Percentiles rank a stretch among this genome's conserved stretches.
phyloP scores from a whole-genome alignment of 768 basidiomycete species.

The Leucocoprinus birnbaumii region DNA sequence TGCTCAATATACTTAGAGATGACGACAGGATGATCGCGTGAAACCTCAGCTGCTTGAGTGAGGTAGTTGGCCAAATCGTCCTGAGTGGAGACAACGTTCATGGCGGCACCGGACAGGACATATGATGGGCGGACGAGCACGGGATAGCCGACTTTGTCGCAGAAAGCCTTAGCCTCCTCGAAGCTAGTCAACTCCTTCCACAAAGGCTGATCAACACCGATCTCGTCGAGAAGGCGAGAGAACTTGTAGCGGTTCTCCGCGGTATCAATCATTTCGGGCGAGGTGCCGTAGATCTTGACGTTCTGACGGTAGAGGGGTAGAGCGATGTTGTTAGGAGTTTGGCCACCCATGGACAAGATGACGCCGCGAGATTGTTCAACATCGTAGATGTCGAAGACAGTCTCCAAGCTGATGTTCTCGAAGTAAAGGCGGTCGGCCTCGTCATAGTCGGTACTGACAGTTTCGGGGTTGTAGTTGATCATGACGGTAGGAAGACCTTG shows the following conservation, averaged over 20 bases:
- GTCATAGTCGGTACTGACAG: conserved; percentile 98
- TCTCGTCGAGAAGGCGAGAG: conserved; percentile 94
- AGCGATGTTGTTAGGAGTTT: conserved; percentile 98
- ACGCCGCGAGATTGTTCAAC: conserved; percentile 85
- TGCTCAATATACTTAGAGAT: conserved; percentile 99
- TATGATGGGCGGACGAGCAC: conserved; percentile 97
- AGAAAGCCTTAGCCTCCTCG: conserved; percentile 85
- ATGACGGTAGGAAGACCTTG: conserved; percentile 93
- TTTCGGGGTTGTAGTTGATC: conserved; percentile 99
- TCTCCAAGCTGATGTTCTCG: conserved; percentile 96
- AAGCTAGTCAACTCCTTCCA: conserved; percentile 97
- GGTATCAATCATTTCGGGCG: conserved; percentile 99
- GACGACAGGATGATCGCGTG: conserved; percentile 86
- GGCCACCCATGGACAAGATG: conserved; percentile 97
- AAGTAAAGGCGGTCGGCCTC: conserved; percentile 98
- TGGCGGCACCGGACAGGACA: conserved; percentile 98
- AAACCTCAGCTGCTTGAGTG: conserved; percentile 93
- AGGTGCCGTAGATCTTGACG: conserved; percentile 97
- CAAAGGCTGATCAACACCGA: conserved; percentile 95
- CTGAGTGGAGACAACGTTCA: conserved; percentile 96
- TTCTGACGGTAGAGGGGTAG: conserved; percentile 94
- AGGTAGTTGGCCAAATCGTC: conserved; percentile 92
- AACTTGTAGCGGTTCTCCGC: conserved; percentile 99
- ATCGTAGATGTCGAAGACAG: conserved; percentile 96
- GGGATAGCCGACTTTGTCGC: conserved; percentile 90